Base-by-base conservation (phyloP, 202 grass and related monocot genomes). In the Schoenoplectus tabernaemontani region DNA sequence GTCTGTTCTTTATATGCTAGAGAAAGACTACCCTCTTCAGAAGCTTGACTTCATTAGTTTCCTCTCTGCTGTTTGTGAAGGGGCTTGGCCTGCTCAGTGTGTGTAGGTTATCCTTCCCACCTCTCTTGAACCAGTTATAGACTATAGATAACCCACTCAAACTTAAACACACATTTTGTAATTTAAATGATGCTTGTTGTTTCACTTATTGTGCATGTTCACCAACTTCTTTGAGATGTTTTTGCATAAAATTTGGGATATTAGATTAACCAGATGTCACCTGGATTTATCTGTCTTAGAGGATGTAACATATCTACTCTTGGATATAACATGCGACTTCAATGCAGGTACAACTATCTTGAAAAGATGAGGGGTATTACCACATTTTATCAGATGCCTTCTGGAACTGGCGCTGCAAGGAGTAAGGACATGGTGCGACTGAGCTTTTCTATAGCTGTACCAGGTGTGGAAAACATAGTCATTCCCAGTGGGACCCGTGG, bases 301-400 rank as follows among this genome's bases (percentile, higher is more conserved):
- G 62, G 46, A 51, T 32, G 13, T 73, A 33, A 17, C 15, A 72
- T 17, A 16, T 74, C 15, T 4, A 33, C 30, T 74, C 46, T 53
- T 43, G 9, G 46, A 24, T 33, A 15, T 68, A 70, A 65, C 30
- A 24, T 82, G 57, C 15, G 38, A 48, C 51, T 9, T 74, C 34
- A 17, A 30, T 83, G 57, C 78, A 97, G 93, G 79, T 97, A 89
- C 61, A 90, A 90, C 75, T 97, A 93, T 70, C 86, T 97, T 17
- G 87, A 97, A 76, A 93, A 89, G 72, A 93, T 97, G 89, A 86
- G 87, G 81, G 87, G 91, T 28, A 82, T 93, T 83, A 90, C 91
- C 64, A 97, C 87, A 64, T 64, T 86, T 16, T 92, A 88, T 90
- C 46, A 82, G 23, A 67, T 87, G 41, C 80, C 94, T 84, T 22